Conservation (phyloP, 352 stramenopile genomes). For the Pythium folliculosum region DNA sequence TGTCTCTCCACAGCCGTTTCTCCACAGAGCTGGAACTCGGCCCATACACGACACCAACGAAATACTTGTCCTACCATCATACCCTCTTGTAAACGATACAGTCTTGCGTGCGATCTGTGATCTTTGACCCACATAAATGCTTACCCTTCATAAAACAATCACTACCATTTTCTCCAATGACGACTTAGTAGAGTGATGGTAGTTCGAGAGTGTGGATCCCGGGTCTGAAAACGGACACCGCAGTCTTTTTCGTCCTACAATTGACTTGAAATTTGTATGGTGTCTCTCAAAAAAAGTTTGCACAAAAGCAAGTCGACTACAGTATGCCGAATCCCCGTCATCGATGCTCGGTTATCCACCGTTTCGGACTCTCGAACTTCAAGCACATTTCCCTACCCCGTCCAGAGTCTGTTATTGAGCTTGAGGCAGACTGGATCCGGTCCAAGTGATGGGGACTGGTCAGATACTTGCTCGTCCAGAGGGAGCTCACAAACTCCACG, state of each 20-base stretch:
- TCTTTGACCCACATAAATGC: background rate
- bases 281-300: background rate
- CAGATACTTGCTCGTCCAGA: background rate
- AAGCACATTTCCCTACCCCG: slow-evolving; percentile 18
- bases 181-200: slow-evolving; percentile 4
- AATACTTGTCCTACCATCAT: background rate
- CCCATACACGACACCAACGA: slow-evolving; percentile 7
- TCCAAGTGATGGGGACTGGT: too few relatives aligned
- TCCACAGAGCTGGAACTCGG: background rate
- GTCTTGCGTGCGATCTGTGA: slow-evolving; percentile 7
- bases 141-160: slow-evolving; percentile 1
- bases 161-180: background rate
- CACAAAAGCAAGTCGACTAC: slow-evolving; percentile 15
- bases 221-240: slow-evolving; percentile 9
- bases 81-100: slow-evolving; percentile 11
- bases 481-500: background rate
- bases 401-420: slow-evolving; percentile 6
- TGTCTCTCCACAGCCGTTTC: slow-evolving; percentile 10
- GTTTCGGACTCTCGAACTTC: slow-evolving; percentile 10
- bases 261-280: slow-evolving; percentile 22
- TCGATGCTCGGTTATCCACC: background rate
- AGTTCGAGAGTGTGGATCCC: slow-evolving; percentile 7
- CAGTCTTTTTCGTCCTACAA: background rate
- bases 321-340: slow-evolving; percentile 11
- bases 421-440: background rate